These are phyloP conservation scores for Abrus precatorius DNA, from an alignment of 306 rosid genomes.

Conservation along the genomic window DNA sequence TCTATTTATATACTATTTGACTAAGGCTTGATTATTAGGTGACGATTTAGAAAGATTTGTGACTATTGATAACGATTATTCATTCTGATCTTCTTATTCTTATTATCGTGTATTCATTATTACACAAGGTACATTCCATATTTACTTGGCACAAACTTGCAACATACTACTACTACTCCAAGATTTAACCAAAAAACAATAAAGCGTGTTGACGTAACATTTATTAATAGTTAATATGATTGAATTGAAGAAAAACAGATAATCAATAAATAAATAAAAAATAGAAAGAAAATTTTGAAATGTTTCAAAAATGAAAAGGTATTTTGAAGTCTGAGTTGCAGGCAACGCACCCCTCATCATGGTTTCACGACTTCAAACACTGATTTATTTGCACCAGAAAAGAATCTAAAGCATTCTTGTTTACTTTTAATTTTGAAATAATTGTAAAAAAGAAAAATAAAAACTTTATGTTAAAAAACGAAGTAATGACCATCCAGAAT, in stretches of 20 bases:
- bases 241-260: neutral
- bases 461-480: neutral
- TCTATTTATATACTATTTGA: slow-evolving; percentile 44
- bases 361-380: neutral
- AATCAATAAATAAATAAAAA: neutral
- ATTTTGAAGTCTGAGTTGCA: neutral
- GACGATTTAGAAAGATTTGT: slow-evolving; percentile 62
- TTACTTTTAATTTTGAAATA: neutral
- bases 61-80: slow-evolving; percentile 48
- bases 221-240: neutral
- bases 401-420: neutral
- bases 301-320: neutral
- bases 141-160: neutral
- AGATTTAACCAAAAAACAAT: neutral
- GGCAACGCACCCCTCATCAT: too few relatives aligned
- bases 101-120: neutral
- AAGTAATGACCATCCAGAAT: neutral
- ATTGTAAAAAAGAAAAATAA: neutral
- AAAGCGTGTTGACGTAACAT: neutral
- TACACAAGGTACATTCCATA: neutral
- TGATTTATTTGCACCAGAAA: neutral
- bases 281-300: neutral
- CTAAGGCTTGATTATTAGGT: slow-evolving; percentile 47
- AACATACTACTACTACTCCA: neutral
- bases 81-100: neutral